Evolutionary conservation across 768 basidiomycete species (phyloP), one percentile per base, ranked within the genome.

Genomic region (Cantharellus cinnabarinus): DNA sequence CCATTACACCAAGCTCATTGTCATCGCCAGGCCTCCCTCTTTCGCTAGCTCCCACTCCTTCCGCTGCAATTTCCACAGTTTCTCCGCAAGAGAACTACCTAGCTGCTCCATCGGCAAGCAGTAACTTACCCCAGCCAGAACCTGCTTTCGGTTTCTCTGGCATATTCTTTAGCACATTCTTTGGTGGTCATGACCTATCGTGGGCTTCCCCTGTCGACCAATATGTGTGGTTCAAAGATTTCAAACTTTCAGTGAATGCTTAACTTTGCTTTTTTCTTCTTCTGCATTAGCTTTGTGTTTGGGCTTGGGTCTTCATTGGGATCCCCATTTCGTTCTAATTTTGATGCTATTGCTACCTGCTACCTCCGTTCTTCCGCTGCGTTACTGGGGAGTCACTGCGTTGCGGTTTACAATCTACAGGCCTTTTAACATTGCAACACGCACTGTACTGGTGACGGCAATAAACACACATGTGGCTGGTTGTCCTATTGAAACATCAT

Each of bases 121-220:
- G 44, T 29, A 39, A 40, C n/a, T 39, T 42, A 10, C 40, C 39
- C 42, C 41, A 54, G 58, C 53, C 56, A 34, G 40, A 39, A 5
- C 52, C 58, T 38, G 41, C 68, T 2, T 65, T 74, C 4, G 72
- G 71, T 1, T 75, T 76, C 62, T 64, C 67, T 3, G 75, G 75
- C 0, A 69, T 89, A 29, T 89, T 90, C 70, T 89, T 89, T 71
- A 86, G 82, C 62, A 82, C 83, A 4, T 85, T 85, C 70, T 88
- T 88, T 64, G 86, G 85, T 5, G 86, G 85, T 0, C 84, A 87
- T 62, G 79, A 78, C 3, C 64, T 70, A 3, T 64, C 74, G 50
- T 88, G 78, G 65, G 83, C 82, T 14, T 81, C 83, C 15, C 85
- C 86, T 2, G 76, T 69, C 62, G 80, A 86, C 67, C 87, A 88